Evolutionary conservation across 352 stramenopile genomes (phyloP), one percentile per base, ranked within the genome.

Genomic region (Globisporangium echinulatum): DNA sequence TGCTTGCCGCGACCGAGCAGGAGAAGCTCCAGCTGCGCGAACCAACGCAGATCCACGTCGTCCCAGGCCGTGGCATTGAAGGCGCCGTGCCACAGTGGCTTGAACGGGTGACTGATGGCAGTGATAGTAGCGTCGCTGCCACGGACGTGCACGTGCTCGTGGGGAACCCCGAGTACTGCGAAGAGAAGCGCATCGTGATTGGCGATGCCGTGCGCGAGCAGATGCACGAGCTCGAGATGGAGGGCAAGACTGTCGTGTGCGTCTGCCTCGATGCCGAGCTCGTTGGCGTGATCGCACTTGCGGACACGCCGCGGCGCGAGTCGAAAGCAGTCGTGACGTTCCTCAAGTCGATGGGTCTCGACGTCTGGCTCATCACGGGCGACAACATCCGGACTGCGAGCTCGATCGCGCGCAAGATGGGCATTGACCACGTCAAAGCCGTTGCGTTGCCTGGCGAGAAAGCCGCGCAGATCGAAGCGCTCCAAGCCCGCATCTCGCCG

Each of bases 401-500:
- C 17, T 80, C 87, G 0, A 90, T 98, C 47, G 94, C 85, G 2
- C 74, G 78, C 44, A 74, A 96, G 68, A 83, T 98, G 66, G 92
- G 88, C 33, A 91, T 98, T 25, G 75, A 88, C 56, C 72, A 88
- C 53, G 84, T 96, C 33, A 90, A 85, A 66, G 86, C 88, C 0
- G 78, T 97, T 61, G 80, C 97, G 19, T 74, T 98, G 4, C 96
- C 95, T 3, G 92, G 94, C 49, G 91, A 98, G 66, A 99, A 99
- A 66, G 82, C 96, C 4, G 76, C 93, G 51, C 90, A 94, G 66
- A 92, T 99, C 60, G 91, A 90, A 62, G 78, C 75, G 5, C 58
- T 94, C 33, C 82, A 96, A 67, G 68, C 68, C 66, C 82, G 78
- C 33, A 67, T 88, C 56, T 88, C 85, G 40, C 75, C 81, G 1